Evolutionary conservation across 169 alveolate species (phyloP).

Genomic region (Plasmodium cynomolgi): DNA sequence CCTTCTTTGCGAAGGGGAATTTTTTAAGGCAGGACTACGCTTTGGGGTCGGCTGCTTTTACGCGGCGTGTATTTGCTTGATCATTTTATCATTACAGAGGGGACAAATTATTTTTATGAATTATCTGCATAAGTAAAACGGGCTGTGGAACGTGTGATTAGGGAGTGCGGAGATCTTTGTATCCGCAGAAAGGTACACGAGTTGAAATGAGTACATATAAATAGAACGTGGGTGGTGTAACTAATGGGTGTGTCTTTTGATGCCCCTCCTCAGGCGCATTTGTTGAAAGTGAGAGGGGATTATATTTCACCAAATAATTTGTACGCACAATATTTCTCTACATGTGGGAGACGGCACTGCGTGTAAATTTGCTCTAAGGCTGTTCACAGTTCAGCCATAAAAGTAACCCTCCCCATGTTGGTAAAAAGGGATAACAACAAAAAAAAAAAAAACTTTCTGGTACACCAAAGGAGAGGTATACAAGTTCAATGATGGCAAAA

Average conservation of each 20-base stretch:
- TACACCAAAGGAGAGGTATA: not conserved
- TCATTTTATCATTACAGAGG: not conserved
- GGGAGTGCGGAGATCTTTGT: not conserved
- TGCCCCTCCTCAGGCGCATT: not conserved
- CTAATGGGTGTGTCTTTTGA: slow-evolving; percentile 7
- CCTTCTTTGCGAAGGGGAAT: not conserved
- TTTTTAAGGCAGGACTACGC: not conserved
- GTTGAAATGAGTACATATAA: not conserved
- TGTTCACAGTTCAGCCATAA: not conserved
- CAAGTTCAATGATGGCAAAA: not conserved
- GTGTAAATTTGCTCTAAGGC: not conserved
- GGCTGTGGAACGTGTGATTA: not conserved
- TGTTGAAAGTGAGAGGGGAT: not conserved
- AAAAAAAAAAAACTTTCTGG: not conserved
- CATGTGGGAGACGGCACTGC: not conserved
- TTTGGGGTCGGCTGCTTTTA: not conserved
- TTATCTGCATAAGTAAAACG: not conserved
- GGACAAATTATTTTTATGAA: not conserved
- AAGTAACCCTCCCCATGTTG: not conserved
- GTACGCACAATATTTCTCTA: not conserved
- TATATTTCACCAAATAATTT: not conserved
- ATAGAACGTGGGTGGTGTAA: not conserved
- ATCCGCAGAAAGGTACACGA: not conserved
- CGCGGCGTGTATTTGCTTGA: not conserved
- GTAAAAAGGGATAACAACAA: not conserved